phyloP scores from a whole-genome alignment of 371 early-diverging fungal species.

The Mortierella sp. region DNA sequence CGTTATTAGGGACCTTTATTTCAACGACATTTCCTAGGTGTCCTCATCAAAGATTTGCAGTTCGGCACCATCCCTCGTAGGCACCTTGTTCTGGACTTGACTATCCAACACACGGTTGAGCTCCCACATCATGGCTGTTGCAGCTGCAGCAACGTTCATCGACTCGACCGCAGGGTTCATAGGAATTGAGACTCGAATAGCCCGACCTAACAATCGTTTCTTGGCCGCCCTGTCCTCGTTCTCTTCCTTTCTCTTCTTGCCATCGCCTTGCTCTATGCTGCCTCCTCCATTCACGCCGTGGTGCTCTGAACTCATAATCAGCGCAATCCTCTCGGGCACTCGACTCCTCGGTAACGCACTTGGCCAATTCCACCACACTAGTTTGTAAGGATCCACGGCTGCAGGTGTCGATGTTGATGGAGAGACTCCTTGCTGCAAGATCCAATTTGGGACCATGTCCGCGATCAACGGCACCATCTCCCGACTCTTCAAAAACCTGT shows the following conservation, averaged over 20 bases:
- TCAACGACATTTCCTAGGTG: not conserved
- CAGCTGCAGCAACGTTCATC: conserved; percentile 68
- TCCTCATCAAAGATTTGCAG: conserved; percentile 23
- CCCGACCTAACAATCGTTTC: conserved; percentile 50
- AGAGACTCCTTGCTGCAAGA: not conserved
- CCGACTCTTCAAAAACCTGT: conserved; percentile 47
- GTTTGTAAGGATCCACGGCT: conserved; percentile 15
- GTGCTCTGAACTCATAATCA: conserved; percentile 69
- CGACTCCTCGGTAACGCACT: conserved; percentile 7
- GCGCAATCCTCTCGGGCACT: conserved; percentile 62
- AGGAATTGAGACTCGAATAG: conserved; percentile 67
- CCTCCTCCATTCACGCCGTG: conserved; percentile 56
- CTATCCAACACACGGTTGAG: conserved; percentile 58
- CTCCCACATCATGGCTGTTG: conserved; percentile 70
- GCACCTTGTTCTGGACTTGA: not conserved
- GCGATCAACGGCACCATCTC: conserved; percentile 67
- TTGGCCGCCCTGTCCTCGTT: conserved; percentile 32
- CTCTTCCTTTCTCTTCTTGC: not conserved
- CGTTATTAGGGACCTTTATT: not conserved
- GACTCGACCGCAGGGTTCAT: conserved; percentile 67
- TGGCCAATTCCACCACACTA: conserved; percentile 58
- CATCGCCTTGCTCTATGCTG: not conserved
- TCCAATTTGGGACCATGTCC: conserved; percentile 62
- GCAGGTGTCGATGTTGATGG: not conserved
- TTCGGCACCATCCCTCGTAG: not conserved